Percentiles rank a stretch among this genome's conserved stretches.
phyloP scores from a whole-genome alignment of 352 stramenopile genomes.

The Globisporangium parvum region DNA sequence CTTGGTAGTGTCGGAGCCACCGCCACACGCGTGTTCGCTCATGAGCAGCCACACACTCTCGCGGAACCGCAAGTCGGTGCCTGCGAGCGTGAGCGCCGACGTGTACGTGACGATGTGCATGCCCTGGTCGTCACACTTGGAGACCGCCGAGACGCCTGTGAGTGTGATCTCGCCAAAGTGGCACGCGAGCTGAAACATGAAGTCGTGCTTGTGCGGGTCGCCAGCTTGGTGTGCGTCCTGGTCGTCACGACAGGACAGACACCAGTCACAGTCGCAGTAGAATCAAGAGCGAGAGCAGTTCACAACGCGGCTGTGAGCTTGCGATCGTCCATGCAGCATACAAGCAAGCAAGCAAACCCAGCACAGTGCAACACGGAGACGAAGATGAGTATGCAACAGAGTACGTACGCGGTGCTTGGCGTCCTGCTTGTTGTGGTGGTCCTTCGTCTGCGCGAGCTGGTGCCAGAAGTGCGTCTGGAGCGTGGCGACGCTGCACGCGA shows the following conservation, averaged over 20 bases:
- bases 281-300: neutral
- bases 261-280: too few species aligned
- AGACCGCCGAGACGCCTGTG: neutral
- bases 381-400: too few species aligned
- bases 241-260: too few species aligned
- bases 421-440: neutral
- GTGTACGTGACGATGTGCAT: constrained; percentile 1
- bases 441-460: neutral
- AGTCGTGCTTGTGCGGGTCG: neutral
- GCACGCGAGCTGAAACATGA: neutral
- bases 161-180: constrained; percentile 3
- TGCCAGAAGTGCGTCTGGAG: neutral
- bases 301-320: neutral
- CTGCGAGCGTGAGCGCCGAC: neutral
- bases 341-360: too few species aligned
- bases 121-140: constrained; percentile 5
- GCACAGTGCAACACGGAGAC: too few species aligned
- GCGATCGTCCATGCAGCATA: neutral
- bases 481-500: neutral
- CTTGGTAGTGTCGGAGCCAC: neutral
- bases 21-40: neutral
- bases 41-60: constrained; percentile 2
- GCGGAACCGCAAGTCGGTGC: constrained; percentile 1
- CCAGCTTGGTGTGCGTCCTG: too few species aligned
- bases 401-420: neutral